Evolutionary conservation across 192 early-diverging fungal genomes (phyloP), one percentile per base, ranked within the genome.

Genomic region (Anaeromyces robustus): DNA sequence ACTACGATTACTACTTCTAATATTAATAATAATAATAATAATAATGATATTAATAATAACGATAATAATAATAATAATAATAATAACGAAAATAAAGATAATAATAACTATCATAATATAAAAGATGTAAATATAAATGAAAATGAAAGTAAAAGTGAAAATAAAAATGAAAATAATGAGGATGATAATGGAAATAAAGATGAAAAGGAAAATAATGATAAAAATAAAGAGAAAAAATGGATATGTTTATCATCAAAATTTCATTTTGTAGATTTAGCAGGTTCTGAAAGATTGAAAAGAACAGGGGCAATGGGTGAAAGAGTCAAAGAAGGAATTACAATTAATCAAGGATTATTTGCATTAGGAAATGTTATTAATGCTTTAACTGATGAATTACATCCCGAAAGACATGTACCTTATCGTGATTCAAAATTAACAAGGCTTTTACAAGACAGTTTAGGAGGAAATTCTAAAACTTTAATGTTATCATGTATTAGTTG

Each of bases 331-430:
- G 97, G 97, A 80, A 98, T 98, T 79, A 93, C 93, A 30, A 99
- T 98, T 85, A 99, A 98, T 85, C 93, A 95, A 37, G 98, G 97
- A 9, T 87, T 98, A 17, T 86, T 97, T 79, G 96, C 96, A 12
- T 91, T 99, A 30, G 98, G 97, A 80, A 99, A 98, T 84, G 97
- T 98, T 30, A 99, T 99, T 78, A 95, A 94, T n/a, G 97, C 97
- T 0, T 87, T 99, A 19, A 96, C 95, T 29, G 97, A 97, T 83
- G 89, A 88, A 80, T 59, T 84, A 14, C 82, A 86, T 26, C 77
- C 79, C 19, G 43, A 83, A 30, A 88, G 87, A 12, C 96, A 98
- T 81, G 90, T 99, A 30, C 98, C 98, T 0, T 99, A 98, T 82
- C 92, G 98, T 78, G 97, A 99, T 84, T 95, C 94, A 28, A 99